These are phyloP conservation scores for Aureoboletus auriporus DNA, from an alignment of 768 basidiomycete genomes.

Conservation along the genomic window DNA sequence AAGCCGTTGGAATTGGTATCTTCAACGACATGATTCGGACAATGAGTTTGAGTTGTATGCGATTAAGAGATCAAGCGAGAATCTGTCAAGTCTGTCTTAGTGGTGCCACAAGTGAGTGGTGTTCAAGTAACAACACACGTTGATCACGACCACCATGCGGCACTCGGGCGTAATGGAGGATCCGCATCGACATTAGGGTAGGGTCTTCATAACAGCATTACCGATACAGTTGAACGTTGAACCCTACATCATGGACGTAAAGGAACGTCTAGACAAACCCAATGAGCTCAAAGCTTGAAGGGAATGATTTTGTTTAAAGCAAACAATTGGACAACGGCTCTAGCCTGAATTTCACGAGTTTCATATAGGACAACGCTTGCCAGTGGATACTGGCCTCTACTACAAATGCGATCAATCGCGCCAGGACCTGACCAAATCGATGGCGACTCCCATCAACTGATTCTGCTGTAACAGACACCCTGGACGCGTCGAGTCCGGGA, in stretches of 20 bases:
- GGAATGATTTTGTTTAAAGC: slow-evolving; percentile 72
- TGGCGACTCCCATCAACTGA: slow-evolving; percentile 14
- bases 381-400: slow-evolving; percentile 58
- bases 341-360: no score
- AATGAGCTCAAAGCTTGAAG: slow-evolving; percentile 67
- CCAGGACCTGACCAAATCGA: slow-evolving; percentile 15
- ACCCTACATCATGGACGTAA: slow-evolving; percentile 7
- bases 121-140: no score
- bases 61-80: no score
- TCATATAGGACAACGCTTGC: slow-evolving; percentile 69
- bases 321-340: slow-evolving; percentile 63
- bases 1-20: slow-evolving; percentile 19
- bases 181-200: slow-evolving; percentile 1
- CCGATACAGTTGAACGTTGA: background rate
- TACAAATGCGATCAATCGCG: slow-evolving; percentile 22
- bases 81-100: no score
- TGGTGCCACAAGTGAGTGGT: no score
- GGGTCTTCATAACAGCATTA: background rate
- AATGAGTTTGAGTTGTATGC: no score
- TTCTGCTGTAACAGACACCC: slow-evolving; percentile 10
- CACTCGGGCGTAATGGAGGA: background rate
- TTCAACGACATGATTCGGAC: slow-evolving; percentile 16
- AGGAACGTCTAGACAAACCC: slow-evolving; percentile 49
- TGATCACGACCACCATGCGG: no score
- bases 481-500: slow-evolving; percentile 41